Conservation (phyloP, 257 asterid species). For the Plectranthus barbatus region DNA sequence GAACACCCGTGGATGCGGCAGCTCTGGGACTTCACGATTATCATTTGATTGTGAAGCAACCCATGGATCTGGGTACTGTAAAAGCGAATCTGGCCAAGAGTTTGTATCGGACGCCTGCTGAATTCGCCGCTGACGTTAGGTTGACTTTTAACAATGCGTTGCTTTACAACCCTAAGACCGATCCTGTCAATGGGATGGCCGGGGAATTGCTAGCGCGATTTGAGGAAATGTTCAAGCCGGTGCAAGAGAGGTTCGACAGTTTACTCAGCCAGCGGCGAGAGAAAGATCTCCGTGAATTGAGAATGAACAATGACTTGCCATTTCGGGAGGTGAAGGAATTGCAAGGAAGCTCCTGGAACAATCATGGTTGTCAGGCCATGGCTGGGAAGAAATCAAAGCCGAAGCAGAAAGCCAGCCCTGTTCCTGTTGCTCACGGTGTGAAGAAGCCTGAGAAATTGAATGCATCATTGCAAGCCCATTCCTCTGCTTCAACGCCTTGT, state of each 20-base stretch:
- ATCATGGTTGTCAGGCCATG: slow-evolving; percentile 23
- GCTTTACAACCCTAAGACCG: slow-evolving; percentile 80
- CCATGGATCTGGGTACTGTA: slow-evolving; percentile 95
- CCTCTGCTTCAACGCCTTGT: slow-evolving; percentile 58
- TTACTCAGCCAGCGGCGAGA: slow-evolving; percentile 23
- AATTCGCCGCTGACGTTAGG: slow-evolving; percentile 76
- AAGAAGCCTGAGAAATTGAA: slow-evolving; percentile 47
- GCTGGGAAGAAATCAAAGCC: slow-evolving; percentile 32
- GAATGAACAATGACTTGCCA: slow-evolving; percentile 18
- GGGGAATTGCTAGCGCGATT: slow-evolving; percentile 46
- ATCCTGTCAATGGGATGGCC: slow-evolving; percentile 61
- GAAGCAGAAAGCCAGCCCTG: slow-evolving; percentile 25
- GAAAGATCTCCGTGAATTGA: slow-evolving; percentile 17
- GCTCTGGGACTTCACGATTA: slow-evolving; percentile 73
- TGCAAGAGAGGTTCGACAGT: slow-evolving; percentile 41
- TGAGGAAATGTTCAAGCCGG: slow-evolving; percentile 69
- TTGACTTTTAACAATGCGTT: slow-evolving; percentile 84
- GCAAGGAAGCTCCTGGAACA: slow-evolving; percentile 81
- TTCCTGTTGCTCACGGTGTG: slow-evolving; percentile 14
- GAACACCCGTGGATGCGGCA: slow-evolving; percentile 63
- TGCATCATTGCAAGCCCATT: slow-evolving; percentile 41
- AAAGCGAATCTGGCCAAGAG: slow-evolving; percentile 49
- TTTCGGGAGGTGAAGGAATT: slow-evolving; percentile 42
- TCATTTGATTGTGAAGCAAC: slow-evolving; percentile 74
- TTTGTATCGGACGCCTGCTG: slow-evolving; percentile 44